These are phyloP conservation scores for Pseudohyphozyma bogoriensis DNA, from an alignment of 768 basidiomycete species.

Conservation along the genomic window DNA sequence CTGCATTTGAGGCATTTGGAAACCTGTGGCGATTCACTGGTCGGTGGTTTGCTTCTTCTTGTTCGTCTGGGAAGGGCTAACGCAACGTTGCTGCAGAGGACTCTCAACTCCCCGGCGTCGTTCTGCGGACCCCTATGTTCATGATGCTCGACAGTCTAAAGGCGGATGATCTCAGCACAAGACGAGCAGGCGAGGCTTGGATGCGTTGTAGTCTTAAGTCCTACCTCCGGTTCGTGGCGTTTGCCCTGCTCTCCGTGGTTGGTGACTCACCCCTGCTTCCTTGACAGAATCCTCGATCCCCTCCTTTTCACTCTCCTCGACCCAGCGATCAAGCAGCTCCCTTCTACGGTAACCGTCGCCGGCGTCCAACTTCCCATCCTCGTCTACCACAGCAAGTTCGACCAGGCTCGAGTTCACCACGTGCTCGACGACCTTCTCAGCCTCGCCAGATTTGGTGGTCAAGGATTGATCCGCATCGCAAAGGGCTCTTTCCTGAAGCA, in stretches of 20 bases:
- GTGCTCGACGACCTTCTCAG: slow-evolving; percentile 66
- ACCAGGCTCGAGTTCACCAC: slow-evolving; percentile 62
- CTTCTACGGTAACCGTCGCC: slow-evolving; percentile 47
- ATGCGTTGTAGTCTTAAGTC: slow-evolving; percentile 89
- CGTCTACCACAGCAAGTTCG: slow-evolving; percentile 62
- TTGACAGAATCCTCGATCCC: slow-evolving; percentile 72
- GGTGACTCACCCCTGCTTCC: slow-evolving; percentile 4
- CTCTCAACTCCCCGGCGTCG: slow-evolving; percentile 63
- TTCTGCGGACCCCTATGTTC: slow-evolving; percentile 76
- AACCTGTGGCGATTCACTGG: slow-evolving; percentile 84
- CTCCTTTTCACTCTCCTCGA: slow-evolving; percentile 67
- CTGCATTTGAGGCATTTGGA: slow-evolving; percentile 78
- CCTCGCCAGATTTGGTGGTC: slow-evolving; percentile 76
- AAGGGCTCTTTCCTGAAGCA: slow-evolving; percentile 55
- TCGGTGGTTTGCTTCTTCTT: slow-evolving; percentile 35
- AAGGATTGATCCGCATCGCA: slow-evolving; percentile 70
- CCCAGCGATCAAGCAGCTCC: slow-evolving; percentile 51
- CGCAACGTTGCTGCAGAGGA: slow-evolving; percentile 61
- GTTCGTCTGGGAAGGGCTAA: too few relatives aligned
- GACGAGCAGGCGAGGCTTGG: slow-evolving; percentile 87
- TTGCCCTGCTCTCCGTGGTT: not conserved
- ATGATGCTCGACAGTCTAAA: slow-evolving; percentile 73
- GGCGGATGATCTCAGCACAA: slow-evolving; percentile 59
- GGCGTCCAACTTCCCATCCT: slow-evolving; percentile 60
- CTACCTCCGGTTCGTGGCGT: slow-evolving; percentile 59